Evolutionary conservation across 257 asterid genomes (phyloP), one percentile per base, ranked within the genome.

Genomic region (Leonotis leonurus): DNA sequence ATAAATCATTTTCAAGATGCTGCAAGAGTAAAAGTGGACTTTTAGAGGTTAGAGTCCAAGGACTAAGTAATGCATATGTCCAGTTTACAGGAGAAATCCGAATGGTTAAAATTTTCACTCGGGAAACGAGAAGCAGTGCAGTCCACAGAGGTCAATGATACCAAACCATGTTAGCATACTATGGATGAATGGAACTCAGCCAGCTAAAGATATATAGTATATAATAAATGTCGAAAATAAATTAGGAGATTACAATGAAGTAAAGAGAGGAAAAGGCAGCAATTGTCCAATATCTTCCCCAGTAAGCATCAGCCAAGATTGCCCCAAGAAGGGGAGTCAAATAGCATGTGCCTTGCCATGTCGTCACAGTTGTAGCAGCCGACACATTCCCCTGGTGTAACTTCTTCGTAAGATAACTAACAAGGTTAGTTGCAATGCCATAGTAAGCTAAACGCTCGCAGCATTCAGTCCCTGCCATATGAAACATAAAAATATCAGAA

Each of bases 221-320:
- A n/a, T n/a, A n/a, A n/a, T n/a, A n/a, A n/a, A n/a, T n/a, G n/a
- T n/a, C n/a, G n/a, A n/a, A n/a, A n/a, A n/a, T n/a, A n/a, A n/a
- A n/a, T 62, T 35, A 60, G 68, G 56, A 65, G 25, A 56, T 79
- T 78, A 89, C 97, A 13, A 93, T 80, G 77, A 93, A 85, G 80
- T 93, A 93, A 60, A 87, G 76, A 12, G 85, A 82, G 74, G 99
- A 93, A 79, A 93, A 93, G 78, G 84, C 83, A 73, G 96, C 99
- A 73, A 93, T 93, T 1, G 97, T 93, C 99, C 99, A 93, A 71
- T 93, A 93, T 87, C 86, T 82, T 78, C 99, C 99, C 96, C 95
- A 89, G 75, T 80, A 89, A 26, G 99, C 95, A 81, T 93, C 99
- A 3, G 99, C 99, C 32, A 93, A 54, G 60, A 93, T 84, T 45